These are phyloP conservation scores for Trichoderma pleuroti DNA, from an alignment of 2,329 filamentous ascomycete genomes.

Conservation along the genomic window DNA sequence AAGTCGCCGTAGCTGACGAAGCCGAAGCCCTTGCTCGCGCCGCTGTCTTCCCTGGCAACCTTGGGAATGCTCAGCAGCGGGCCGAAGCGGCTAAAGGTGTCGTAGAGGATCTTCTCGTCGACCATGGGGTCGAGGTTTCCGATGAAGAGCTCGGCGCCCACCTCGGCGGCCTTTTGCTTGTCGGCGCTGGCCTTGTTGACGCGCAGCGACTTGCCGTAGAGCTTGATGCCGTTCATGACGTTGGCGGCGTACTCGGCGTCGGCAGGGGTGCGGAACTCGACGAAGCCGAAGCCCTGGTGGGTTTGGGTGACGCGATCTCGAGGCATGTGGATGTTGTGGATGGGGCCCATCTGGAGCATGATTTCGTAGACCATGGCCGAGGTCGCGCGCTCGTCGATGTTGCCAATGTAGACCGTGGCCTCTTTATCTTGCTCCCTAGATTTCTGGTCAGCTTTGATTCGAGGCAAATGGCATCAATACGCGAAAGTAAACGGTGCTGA, in stretches of 20 bases:
- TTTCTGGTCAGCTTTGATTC: conserved; percentile 1
- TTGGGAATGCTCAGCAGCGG: conserved; percentile 81
- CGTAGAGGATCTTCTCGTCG: conserved; percentile 92
- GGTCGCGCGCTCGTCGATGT: conserved; percentile 93
- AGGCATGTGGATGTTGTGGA: conserved; percentile 96
- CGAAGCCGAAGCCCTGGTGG: conserved; percentile 97
- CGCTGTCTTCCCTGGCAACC: conserved; percentile 84
- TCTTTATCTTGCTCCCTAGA: conserved; percentile 94
- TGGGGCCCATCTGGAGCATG: conserved; percentile 95
- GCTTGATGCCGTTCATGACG: conserved; percentile 91
- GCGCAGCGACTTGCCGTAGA: conserved; percentile 91
- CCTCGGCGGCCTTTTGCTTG: conserved; percentile 88
- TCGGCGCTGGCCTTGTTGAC: conserved; percentile 93
- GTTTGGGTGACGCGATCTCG: conserved; percentile 96
- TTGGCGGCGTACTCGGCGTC: conserved; percentile 96
- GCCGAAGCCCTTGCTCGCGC: conserved; percentile 89
- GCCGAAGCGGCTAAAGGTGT: conserved; percentile 90
- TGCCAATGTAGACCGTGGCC: conserved; percentile 95
- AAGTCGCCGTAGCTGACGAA: conserved; percentile 94
- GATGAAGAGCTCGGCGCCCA: conserved; percentile 94
- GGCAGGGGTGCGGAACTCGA: conserved; percentile 93
- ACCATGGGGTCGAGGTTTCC: conserved; percentile 94
- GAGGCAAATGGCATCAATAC: neutral
- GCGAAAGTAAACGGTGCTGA: neutral
- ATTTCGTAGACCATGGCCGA: conserved; percentile 93